A percentile compares a stretch with the other conserved stretches of the same genome.
phyloP scores from a whole-genome alignment of 2,329 filamentous ascomycete species.

The Fonsecaea pugnacius region DNA sequence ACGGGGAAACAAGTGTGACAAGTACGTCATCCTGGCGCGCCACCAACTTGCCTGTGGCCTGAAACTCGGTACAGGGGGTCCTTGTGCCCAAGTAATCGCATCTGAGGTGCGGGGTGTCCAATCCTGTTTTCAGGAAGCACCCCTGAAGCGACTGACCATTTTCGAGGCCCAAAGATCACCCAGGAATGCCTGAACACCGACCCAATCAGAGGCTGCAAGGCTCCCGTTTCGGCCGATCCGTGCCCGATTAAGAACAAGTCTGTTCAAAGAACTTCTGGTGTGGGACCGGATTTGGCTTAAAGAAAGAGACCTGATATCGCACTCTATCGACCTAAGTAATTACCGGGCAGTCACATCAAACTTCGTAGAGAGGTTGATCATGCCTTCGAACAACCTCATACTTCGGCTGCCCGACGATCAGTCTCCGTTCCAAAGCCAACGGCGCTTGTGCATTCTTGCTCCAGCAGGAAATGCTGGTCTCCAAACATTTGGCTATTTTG shows the following conservation, averaged over 20 bases:
- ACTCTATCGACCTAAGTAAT: neutral
- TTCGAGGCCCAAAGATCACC: neutral
- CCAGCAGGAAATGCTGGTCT: neutral
- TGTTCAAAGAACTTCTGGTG: neutral
- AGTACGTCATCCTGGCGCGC: neutral
- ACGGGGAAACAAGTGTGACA: neutral
- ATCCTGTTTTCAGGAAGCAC: constrained; percentile 5
- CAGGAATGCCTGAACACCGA: neutral
- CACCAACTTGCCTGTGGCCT: neutral
- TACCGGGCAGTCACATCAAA: neutral
- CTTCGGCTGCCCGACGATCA: neutral
- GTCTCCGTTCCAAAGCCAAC: neutral
- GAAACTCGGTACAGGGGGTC: constrained; percentile 8
- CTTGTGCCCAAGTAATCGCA: constrained; percentile 2
- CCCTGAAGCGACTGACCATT: neutral
- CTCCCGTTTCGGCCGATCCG: constrained; percentile 1
- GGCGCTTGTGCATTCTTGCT: neutral
- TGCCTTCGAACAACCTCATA: neutral
- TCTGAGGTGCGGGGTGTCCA: constrained; percentile 1
- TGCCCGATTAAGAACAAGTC: neutral
- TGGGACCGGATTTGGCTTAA: neutral
- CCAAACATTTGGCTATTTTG: neutral
- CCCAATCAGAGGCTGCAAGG: constrained; percentile 14
- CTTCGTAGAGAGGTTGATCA: neutral
- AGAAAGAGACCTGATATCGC: neutral